These are phyloP conservation scores for Castanea crenata DNA, from an alignment of 306 rosid genomes.

Conservation along the genomic window DNA sequence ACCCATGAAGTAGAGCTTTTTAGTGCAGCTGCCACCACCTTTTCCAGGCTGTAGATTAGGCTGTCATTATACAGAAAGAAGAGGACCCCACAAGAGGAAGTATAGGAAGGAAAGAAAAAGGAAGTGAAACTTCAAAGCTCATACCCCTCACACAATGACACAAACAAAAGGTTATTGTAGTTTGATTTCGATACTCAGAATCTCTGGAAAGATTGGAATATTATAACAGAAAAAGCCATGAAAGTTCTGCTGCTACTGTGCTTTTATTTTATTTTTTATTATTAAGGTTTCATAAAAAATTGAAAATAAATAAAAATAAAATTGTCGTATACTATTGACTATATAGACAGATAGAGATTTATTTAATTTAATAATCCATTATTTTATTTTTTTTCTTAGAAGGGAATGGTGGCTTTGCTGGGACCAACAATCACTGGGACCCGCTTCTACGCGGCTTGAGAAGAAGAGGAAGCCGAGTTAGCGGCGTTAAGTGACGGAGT, in stretches of 20 bases:
- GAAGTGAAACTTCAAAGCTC: constrained; percentile 18
- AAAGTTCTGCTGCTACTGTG: constrained; percentile 5
- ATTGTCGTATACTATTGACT: too few species aligned
- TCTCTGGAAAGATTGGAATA: constrained; percentile 18
- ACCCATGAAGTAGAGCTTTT: constrained; percentile 26
- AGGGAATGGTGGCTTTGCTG: constrained; percentile 6
- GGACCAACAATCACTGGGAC: constrained; percentile 31
- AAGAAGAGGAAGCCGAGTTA: not conserved
- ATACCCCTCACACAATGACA: not conserved
- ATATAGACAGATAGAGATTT: too few species aligned
- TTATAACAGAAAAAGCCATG: constrained; percentile 17
- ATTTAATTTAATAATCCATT: not conserved
- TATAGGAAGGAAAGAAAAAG: not conserved
- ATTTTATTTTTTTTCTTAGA: not conserved
- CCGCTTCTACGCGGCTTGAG: constrained; percentile 38
- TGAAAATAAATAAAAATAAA: too few species aligned
- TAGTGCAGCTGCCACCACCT: constrained; percentile 27
- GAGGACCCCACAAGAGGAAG: constrained; percentile 32
- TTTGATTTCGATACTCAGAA: constrained; percentile 16
- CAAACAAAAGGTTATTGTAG: constrained; percentile 14
- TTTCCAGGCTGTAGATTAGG: constrained; percentile 63
- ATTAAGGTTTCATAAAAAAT: not conserved
- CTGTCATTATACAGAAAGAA: constrained; percentile 33
- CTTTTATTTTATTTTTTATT: not conserved
- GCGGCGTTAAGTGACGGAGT: not conserved